These are phyloP conservation scores for Kurtzmaniella fragi DNA, from an alignment of 805 yeast genomes.

Conservation along the genomic window DNA sequence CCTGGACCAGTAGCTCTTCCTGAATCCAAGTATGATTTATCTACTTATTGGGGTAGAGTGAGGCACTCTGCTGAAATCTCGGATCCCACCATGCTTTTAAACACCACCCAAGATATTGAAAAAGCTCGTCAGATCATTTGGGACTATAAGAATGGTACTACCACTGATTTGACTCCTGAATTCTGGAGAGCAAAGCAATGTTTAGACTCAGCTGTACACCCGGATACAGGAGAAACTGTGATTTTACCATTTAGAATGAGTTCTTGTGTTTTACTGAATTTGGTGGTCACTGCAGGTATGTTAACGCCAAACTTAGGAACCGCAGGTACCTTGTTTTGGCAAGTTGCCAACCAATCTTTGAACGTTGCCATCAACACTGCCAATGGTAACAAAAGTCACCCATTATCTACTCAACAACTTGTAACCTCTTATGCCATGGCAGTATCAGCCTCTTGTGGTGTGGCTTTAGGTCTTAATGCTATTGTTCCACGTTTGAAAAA, in stretches of 20 bases:
- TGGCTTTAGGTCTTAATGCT: slow-evolving; percentile 88
- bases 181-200: slow-evolving; percentile 86
- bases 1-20: slow-evolving; percentile 81
- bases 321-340: slow-evolving; percentile 94
- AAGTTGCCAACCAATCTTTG: slow-evolving; percentile 91
- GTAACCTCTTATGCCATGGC: slow-evolving; percentile 79
- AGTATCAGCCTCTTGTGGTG: slow-evolving; percentile 91
- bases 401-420: slow-evolving; percentile 74
- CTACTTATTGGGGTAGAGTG: slow-evolving; percentile 90
- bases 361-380: slow-evolving; percentile 97
- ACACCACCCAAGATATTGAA: slow-evolving; percentile 58
- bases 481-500: slow-evolving; percentile 79
- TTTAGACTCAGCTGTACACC: slow-evolving; percentile 90
- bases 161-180: slow-evolving; percentile 63
- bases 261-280: slow-evolving; percentile 84
- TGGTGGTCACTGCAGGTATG: slow-evolving; percentile 97
- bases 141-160: slow-evolving; percentile 67
- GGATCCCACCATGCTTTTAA: slow-evolving; percentile 85
- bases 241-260: slow-evolving; percentile 96
- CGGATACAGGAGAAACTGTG: slow-evolving; percentile 94
- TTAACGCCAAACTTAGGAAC: slow-evolving; percentile 89
- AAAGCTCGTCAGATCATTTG: slow-evolving; percentile 61
- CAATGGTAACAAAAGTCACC: slow-evolving; percentile 93
- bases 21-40: slow-evolving; percentile 69
- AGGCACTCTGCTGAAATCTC: slow-evolving; percentile 90